phyloP scores from a whole-genome alignment of 1,284 basidiomycete species.

The Trichosporon coremiiforme region DNA sequence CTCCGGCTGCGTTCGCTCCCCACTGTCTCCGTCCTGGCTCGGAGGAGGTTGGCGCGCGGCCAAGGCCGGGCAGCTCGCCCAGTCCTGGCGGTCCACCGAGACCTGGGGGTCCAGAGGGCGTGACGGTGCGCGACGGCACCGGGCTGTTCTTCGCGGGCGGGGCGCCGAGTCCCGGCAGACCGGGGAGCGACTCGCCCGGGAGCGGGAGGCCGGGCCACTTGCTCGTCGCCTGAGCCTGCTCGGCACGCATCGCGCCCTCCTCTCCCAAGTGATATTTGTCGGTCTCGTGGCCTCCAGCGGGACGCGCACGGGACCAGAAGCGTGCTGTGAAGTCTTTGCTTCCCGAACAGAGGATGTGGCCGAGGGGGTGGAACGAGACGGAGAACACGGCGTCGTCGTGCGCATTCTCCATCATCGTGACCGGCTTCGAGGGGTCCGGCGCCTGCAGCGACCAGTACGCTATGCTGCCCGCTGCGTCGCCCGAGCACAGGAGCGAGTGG shows the following conservation, averaged over 20 bases:
- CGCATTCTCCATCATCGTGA: conserved; percentile 82
- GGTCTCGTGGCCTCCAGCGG: conserved; percentile 65
- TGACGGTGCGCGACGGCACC: conserved; percentile 19
- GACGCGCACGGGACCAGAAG: conserved; percentile 88
- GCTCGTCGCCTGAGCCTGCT: conserved; percentile 23
- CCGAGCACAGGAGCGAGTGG: conserved; percentile 80
- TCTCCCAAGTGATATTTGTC: conserved; percentile 58
- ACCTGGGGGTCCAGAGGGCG: conserved; percentile 19
- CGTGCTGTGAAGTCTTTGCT: conserved; percentile 97
- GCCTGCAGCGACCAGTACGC: conserved; percentile 82
- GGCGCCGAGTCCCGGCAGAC: conserved; percentile 24
- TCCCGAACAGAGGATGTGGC: conserved; percentile 87
- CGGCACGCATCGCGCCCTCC: conserved; percentile 39
- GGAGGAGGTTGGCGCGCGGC: neutral
- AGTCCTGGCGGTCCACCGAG: conserved; percentile 19
- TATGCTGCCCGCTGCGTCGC: conserved; percentile 89
- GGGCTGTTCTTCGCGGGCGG: neutral
- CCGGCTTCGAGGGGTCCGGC: conserved; percentile 60
- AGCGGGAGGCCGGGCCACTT: conserved; percentile 28
- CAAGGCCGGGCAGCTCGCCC: conserved; percentile 6
- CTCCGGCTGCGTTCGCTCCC: conserved; percentile 33
- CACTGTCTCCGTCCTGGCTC: conserved; percentile 17
- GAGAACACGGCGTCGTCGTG: conserved; percentile 98
- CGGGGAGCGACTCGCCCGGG: conserved; percentile 16
- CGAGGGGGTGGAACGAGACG: conserved; percentile 91